Percentiles rank a stretch among this genome's conserved stretches.
phyloP scores from a whole-genome alignment of 176 grass and related monocot genomes.

The Calamus simplicifolius region DNA sequence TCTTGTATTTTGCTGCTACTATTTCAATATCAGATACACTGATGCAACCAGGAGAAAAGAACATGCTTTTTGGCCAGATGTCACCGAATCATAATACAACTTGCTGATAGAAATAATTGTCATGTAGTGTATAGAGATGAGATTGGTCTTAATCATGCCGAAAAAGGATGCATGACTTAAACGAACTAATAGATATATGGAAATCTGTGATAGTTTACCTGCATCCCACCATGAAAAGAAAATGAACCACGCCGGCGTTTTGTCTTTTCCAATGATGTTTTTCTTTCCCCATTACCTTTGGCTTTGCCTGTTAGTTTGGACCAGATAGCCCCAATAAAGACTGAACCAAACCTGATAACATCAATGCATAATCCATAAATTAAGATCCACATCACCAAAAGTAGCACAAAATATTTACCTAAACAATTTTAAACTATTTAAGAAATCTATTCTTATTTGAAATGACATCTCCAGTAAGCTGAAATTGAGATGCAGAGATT shows the following conservation, averaged over 20 bases:
- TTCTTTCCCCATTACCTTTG: slow-evolving; percentile 30
- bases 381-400: slow-evolving; percentile 10
- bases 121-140: no score
- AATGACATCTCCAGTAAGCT: no score
- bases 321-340: slow-evolving; percentile 65
- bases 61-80: no score
- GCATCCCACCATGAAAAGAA: slow-evolving; percentile 98
- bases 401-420: background rate
- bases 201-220: slow-evolving; percentile 38
- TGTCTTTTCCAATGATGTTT: slow-evolving; percentile 38
- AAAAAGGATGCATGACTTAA: background rate
- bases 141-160: no score
- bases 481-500: no score
- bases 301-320: slow-evolving; percentile 68
- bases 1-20: no score
- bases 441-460: no score
- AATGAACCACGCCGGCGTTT: slow-evolving; percentile 69
- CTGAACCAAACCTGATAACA: slow-evolving; percentile 71
- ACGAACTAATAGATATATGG: slow-evolving; percentile 6
- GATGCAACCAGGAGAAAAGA: no score
- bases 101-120: no score
- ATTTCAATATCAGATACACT: no score
- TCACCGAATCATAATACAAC: no score
- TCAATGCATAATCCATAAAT: slow-evolving; percentile 19
- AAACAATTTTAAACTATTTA: no score